Evolutionary conservation across 2,329 filamentous ascomycete species (phyloP), one percentile per base, ranked within the genome.

Genomic region (Thelonectria rubi): DNA sequence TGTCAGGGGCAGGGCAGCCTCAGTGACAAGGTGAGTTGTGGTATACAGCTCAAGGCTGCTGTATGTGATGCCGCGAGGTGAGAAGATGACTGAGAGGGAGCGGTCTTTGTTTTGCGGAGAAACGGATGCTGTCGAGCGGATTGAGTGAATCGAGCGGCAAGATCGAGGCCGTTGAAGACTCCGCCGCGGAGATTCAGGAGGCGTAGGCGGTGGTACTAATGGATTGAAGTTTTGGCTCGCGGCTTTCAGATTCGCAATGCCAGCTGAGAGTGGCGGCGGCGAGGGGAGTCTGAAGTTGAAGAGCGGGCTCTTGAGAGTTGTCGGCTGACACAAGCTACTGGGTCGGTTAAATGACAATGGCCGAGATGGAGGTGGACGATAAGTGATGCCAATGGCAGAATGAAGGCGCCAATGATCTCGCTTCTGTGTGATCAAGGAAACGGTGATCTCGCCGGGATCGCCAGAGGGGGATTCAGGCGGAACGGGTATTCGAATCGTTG

Each of bases 341-440:
- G 65, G 63, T 2, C 67, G 67, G 8, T 56, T 53, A 30, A 71
- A 69, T 14, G 62, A 47, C 34, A 63, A 65, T 2, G 62, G 65
- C 12, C 61, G 61, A 2, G 71, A 73, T 11, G 76, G 69, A 1
- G 89, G 86, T 18, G 89, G 84, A 17, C 84, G 84, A 72, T 92
- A 93, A 1, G 90, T 93, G 67, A 93, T 90, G 14, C 87, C 89
- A 65, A 92, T 83, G 11, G 88, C 89, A 59, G 86, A 86, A 71
- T 91, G 88, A 0, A 90, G 70, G 3, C 85, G 84, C 8, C 84
- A 85, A 4, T 88, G 69, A 68, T 91, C 88, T 49, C 80, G 75
- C 69, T 84, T 87, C 55, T 88, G 85, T 0, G 84, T 79, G 30
- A 92, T 83, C 73, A 87, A 88, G 1, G 88, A 81, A n/a, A 93